phyloP scores from a whole-genome alignment of 805 yeast species.

The Nakazawaea laoshanensis region DNA sequence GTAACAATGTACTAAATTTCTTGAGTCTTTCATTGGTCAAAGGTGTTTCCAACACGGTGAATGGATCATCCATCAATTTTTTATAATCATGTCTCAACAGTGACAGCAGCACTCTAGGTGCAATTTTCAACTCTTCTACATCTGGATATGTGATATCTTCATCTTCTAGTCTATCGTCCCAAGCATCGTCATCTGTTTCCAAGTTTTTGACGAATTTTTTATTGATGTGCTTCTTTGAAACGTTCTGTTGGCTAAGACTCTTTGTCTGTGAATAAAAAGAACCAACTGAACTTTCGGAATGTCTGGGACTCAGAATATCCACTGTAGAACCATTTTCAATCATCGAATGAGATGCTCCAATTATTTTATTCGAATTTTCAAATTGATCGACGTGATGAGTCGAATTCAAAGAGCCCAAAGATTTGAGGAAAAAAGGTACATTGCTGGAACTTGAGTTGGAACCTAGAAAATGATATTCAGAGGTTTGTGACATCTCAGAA shows the following conservation, averaged over 20 bases:
- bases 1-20: constrained; percentile 58
- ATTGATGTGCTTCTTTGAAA: constrained; percentile 11
- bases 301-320: constrained; percentile 13
- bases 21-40: constrained; percentile 44
- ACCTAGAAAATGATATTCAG: constrained; percentile 19
- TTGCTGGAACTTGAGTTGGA: constrained; percentile 11
- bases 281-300: constrained; percentile 11
- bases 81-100: constrained; percentile 22
- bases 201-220: constrained; percentile 9
- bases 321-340: constrained; percentile 5
- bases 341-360: constrained; percentile 46
- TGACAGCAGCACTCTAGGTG: background rate
- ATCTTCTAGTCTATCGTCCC: constrained; percentile 64
- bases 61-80: constrained; percentile 33
- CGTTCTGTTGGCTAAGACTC: constrained; percentile 6
- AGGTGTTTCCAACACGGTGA: constrained; percentile 26
- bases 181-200: constrained; percentile 69
- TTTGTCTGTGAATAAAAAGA: constrained; percentile 10
- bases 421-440: constrained; percentile 15
- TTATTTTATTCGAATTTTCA: constrained; percentile 22
- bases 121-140: constrained; percentile 6
- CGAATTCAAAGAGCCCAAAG: constrained; percentile 1
- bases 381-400: constrained; percentile 9
- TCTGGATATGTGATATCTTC: constrained; percentile 7
- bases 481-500: constrained; percentile 20